phyloP scores from a whole-genome alignment of 192 early-diverging fungal species.

The Linnemannia exigua region DNA sequence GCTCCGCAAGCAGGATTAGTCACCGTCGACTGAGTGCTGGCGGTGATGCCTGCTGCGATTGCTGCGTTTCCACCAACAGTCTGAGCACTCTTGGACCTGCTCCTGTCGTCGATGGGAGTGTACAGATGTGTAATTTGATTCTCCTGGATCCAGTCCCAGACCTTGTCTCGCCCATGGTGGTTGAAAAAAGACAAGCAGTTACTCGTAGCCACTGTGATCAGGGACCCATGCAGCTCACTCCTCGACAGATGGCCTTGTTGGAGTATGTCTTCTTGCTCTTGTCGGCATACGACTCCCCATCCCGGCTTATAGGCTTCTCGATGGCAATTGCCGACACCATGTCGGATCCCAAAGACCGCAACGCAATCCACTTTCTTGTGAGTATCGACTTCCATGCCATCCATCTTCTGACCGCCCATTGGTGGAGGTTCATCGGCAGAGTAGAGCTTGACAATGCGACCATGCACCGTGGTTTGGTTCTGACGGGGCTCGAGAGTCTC shows the following conservation, averaged over 20 bases:
- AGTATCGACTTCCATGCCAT: neutral
- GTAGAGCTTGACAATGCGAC: slow-evolving; percentile 34
- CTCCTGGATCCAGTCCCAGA: slow-evolving; percentile 53
- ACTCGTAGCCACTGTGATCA: slow-evolving; percentile 25
- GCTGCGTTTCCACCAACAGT: neutral
- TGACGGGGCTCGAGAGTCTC: slow-evolving; percentile 20
- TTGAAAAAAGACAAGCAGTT: slow-evolving; percentile 38
- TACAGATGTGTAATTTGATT: slow-evolving; percentile 24
- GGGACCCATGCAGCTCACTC: slow-evolving; percentile 50
- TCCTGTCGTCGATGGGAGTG: slow-evolving; percentile 12
- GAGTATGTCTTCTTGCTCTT: neutral
- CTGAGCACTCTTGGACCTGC: neutral
- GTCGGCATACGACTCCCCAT: neutral
- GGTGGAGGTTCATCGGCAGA: neutral
- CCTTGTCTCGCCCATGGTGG: slow-evolving; percentile 27
- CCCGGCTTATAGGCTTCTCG: slow-evolving; percentile 24
- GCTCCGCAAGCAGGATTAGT: slow-evolving; percentile 7
- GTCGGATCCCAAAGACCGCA: slow-evolving; percentile 35
- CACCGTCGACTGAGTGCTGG: neutral
- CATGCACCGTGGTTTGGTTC: slow-evolving; percentile 3
- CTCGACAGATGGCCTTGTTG: slow-evolving; percentile 27
- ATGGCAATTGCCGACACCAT: slow-evolving; percentile 21
- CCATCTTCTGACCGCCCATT: neutral
- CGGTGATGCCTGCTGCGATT: neutral
- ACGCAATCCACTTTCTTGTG: slow-evolving; percentile 31